Conservation (phyloP, 768 basidiomycete genomes). For the Pisolithus orientalis region DNA sequence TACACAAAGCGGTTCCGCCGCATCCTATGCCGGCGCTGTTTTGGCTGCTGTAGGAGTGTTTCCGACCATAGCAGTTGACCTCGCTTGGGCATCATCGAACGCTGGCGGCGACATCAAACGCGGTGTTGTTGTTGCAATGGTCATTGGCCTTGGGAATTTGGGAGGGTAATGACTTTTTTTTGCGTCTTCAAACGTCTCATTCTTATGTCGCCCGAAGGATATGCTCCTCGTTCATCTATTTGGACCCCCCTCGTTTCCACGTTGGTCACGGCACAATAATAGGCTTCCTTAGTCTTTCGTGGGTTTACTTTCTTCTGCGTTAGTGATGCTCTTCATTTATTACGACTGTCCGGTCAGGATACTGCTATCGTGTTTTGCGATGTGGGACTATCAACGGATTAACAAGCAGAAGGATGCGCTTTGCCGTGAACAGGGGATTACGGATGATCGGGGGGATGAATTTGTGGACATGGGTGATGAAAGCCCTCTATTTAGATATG, state of each 20-base stretch:
- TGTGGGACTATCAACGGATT: constrained; percentile 43
- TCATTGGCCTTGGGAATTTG: constrained; percentile 50
- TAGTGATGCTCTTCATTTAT: constrained; percentile 15
- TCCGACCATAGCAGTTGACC: constrained; percentile 40
- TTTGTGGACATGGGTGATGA: constrained; percentile 46
- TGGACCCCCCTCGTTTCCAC: constrained; percentile 31
- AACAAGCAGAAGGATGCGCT: constrained; percentile 43
- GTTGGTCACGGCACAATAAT: constrained; percentile 33
- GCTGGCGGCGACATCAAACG: constrained; percentile 51
- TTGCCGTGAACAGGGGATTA: constrained; percentile 40
- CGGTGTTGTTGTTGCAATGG: constrained; percentile 46
- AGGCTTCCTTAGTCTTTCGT: constrained; percentile 29
- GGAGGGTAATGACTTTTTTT: constrained; percentile 37
- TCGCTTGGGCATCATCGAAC: constrained; percentile 53
- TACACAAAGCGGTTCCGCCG: constrained; percentile 15
- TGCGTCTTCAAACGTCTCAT: neutral
- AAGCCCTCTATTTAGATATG: constrained; percentile 50
- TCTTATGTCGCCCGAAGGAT: constrained; percentile 22
- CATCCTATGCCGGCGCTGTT: constrained; percentile 41
- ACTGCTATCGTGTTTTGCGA: constrained; percentile 34
- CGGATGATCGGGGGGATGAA: constrained; percentile 31
- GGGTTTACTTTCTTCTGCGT: constrained; percentile 4
- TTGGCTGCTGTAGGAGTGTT: constrained; percentile 48
- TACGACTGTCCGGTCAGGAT: constrained; percentile 34
- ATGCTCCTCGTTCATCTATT: constrained; percentile 38